Evolutionary conservation across 2,329 filamentous ascomycete species (phyloP).

Genomic region (Penicillium thymicola): DNA sequence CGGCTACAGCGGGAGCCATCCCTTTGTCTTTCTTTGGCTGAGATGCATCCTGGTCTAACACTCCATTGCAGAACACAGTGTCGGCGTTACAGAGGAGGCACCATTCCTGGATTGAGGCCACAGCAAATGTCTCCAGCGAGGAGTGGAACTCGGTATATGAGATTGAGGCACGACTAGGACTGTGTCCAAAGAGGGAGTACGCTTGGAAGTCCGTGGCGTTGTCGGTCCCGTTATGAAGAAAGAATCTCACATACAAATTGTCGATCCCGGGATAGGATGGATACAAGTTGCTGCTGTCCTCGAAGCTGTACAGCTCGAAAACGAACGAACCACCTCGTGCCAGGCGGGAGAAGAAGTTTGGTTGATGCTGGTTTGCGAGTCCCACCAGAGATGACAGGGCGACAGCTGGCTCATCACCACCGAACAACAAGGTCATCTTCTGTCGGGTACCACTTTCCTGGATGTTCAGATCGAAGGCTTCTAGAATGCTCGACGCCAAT

Average conservation of each 20-base stretch:
- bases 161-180: slow-evolving; percentile 46
- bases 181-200: slow-evolving; percentile 12
- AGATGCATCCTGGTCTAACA: slow-evolving; percentile 22
- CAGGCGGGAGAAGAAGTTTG: slow-evolving; percentile 50
- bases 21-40: slow-evolving; percentile 13
- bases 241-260: slow-evolving; percentile 55
- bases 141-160: slow-evolving; percentile 50
- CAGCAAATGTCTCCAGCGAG: slow-evolving; percentile 43
- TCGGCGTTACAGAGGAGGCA: slow-evolving; percentile 48
- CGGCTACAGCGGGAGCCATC: slow-evolving; percentile 48
- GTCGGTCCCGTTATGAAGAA: slow-evolving; percentile 56
- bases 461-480: slow-evolving; percentile 40
- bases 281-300: slow-evolving; percentile 26
- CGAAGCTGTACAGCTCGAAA: slow-evolving; percentile 52
- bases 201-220: slow-evolving; percentile 10
- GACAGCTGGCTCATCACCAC: slow-evolving; percentile 49
- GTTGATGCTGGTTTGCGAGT: slow-evolving; percentile 37
- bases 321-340: slow-evolving; percentile 48
- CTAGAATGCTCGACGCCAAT: slow-evolving; percentile 38
- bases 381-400: slow-evolving; percentile 50
- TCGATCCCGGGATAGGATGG: slow-evolving; percentile 39
- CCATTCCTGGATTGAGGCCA: slow-evolving; percentile 51
- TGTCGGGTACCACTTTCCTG: slow-evolving; percentile 34
- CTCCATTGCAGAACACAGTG: slow-evolving; percentile 52
- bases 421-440: slow-evolving; percentile 51